phyloP scores from a whole-genome alignment of 2,329 filamentous ascomycete species.

The Dactylellina haptotyla region DNA sequence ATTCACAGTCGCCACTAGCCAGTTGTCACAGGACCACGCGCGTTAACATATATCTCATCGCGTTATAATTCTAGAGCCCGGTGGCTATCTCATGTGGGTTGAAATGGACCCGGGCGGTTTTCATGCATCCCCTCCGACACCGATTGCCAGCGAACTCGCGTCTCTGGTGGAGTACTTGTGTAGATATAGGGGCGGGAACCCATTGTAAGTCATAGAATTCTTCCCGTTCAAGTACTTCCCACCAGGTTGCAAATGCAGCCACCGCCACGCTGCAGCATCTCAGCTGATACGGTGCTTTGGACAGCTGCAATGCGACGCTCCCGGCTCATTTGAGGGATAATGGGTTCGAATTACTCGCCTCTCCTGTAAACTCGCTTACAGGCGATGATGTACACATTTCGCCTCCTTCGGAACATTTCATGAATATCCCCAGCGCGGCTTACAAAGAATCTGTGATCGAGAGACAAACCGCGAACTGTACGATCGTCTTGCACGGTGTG shows the following conservation, averaged over 20 bases:
- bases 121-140: background rate
- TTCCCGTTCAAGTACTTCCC: background rate
- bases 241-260: background rate
- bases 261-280: too few relatives aligned
- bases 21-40: background rate
- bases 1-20: background rate
- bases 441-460: background rate
- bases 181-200: constrained; percentile 20
- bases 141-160: background rate
- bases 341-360: too few relatives aligned
- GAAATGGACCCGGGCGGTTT: background rate
- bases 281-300: too few relatives aligned
- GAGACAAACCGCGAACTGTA: constrained; percentile 4
- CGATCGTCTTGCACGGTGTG: background rate
- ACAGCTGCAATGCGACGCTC: too few relatives aligned
- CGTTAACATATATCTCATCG: background rate
- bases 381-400: constrained; percentile 8
- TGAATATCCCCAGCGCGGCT: background rate
- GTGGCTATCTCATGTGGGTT: background rate
- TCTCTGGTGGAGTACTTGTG: constrained; percentile 6
- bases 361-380: too few relatives aligned
- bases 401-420: background rate
- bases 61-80: background rate
- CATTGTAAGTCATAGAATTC: constrained; percentile 12
- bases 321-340: too few relatives aligned